Evolutionary conservation across 257 asterid genomes (phyloP), one percentile per base, ranked within the genome.

Genomic region (Fraxinus excelsior): DNA sequence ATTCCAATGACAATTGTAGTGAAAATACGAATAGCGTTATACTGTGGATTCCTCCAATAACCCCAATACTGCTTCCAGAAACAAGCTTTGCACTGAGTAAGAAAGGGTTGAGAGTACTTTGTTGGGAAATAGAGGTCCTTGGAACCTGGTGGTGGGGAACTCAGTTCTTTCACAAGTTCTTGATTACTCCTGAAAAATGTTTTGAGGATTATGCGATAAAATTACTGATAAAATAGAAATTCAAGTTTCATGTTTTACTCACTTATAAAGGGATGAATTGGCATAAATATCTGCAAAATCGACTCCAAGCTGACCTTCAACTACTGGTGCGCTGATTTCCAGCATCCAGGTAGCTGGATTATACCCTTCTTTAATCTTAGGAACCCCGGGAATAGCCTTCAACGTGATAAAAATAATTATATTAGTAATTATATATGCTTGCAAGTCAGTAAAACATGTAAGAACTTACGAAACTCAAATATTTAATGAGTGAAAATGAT

Each of bases 311-410:
- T 77, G 80, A 40, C 70, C 70, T 73, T 87, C 94, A 34, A 80
- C 74, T 69, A 82, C 73, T 26, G 85, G 76, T 49, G 90, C 35
- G 78, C 75, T 85, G 65, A 87, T 53, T 11, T 89, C 91, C 79
- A 87, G 78, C 87, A 89, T 83, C 94, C 94, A 89, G 0, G 91
- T 89, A 3, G 94, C 90, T 70, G 93, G 91, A 74, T 87, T 87
- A 32, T 77, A 80, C 12, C 91, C 91, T 5, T 77, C 78, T 62
- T 76, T 81, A 7, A 87, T 89, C 83, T 78, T 86, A 11, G 88
- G 83, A 53, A 89, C 84, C 56, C 91, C 90, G 3, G 82, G 83
- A 60, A 85, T 72, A 70, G 80, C 84, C 94, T 37, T 37, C 42
- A 37, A 37, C 11, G 42, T 37, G 42, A 37, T 37, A 7, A 37